phyloP scores from a whole-genome alignment of 2,329 filamentous ascomycete genomes.

The Stemphylium vesicarium region DNA sequence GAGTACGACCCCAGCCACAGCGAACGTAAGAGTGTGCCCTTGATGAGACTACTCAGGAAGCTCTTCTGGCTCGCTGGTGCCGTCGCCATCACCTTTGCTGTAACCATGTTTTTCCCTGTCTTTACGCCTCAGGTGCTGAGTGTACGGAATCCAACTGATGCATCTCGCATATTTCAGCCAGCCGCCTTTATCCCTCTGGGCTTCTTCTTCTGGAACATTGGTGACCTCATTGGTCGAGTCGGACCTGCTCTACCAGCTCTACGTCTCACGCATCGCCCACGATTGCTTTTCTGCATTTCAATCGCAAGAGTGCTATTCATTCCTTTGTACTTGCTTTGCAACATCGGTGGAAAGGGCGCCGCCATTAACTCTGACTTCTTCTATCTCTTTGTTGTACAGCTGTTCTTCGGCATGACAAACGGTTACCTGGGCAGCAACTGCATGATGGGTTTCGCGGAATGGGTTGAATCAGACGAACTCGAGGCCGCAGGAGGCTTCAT shows the following conservation, averaged over 20 bases:
- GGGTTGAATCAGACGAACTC: conserved; percentile 80
- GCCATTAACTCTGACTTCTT: conserved; percentile 81
- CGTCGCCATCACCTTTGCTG: conserved; percentile 78
- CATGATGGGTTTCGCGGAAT: conserved; percentile 89
- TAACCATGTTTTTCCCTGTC: conserved; percentile 95
- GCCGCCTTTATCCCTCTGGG: conserved; percentile 85
- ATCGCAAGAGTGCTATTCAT: conserved; percentile 73
- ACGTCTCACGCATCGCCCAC: conserved; percentile 66
- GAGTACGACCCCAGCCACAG: conserved; percentile 22
- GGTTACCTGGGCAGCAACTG: conserved; percentile 85
- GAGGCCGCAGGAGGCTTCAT: conserved; percentile 94
- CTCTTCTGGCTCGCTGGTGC: conserved; percentile 78
- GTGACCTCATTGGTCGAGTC: conserved; percentile 80
- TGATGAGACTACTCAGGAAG: conserved; percentile 74
- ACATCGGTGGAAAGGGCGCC: conserved; percentile 74
- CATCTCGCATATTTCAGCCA: conserved; percentile 69
- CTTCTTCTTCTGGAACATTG: conserved; percentile 92
- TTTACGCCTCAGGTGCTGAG: conserved; percentile 69
- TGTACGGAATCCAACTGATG: conserved; percentile 50
- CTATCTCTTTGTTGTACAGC: conserved; percentile 83
- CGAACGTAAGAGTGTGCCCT: conserved; percentile 59
- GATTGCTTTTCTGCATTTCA: conserved; percentile 70
- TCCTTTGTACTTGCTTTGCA: conserved; percentile 89
- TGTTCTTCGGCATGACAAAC: conserved; percentile 83
- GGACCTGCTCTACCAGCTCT: conserved; percentile 65